Evolutionary conservation across 306 rosid genomes (phyloP).

Genomic region (Pterocarpus macrocarpus): DNA sequence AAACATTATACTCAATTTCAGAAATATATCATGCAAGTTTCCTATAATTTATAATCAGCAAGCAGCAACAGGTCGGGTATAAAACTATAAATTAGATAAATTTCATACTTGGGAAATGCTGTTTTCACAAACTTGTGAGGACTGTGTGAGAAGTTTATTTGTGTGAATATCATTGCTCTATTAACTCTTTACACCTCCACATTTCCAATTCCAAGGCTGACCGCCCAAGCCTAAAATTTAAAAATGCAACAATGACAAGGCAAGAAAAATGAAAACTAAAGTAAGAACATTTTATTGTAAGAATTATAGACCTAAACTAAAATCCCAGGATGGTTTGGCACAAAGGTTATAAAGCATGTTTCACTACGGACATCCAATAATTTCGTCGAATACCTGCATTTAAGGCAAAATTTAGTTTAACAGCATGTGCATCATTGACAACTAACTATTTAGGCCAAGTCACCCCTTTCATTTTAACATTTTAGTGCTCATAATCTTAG

Average conservation of each 20-base stretch:
- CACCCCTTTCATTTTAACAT: neutral
- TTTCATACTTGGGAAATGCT: neutral
- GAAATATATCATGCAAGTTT: neutral
- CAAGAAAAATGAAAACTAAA: neutral
- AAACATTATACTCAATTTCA: neutral
- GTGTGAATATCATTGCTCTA: neutral
- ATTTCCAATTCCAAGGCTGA: constrained; percentile 1
- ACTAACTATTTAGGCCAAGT: constrained; percentile 11
- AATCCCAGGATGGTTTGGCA: constrained; percentile 2
- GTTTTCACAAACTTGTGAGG: neutral
- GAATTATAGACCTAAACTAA: neutral
- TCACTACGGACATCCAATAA: constrained; percentile 8
- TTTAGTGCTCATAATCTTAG: constrained; percentile 8
- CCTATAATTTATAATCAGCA: neutral
- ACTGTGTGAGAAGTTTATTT: neutral
- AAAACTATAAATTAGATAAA: neutral
- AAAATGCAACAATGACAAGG: constrained; percentile 13
- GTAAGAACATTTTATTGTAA: neutral
- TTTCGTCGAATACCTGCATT: neutral
- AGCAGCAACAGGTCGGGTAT: neutral
- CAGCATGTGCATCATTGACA: neutral
- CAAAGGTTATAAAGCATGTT: constrained; percentile 5
- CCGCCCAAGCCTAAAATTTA: neutral
- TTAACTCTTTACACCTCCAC: neutral
- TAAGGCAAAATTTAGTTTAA: constrained; percentile 25